Percentiles rank a stretch among this genome's conserved stretches.
Conservation (phyloP, 805 yeast species). For the Wickerhamiella cacticola region DNA sequence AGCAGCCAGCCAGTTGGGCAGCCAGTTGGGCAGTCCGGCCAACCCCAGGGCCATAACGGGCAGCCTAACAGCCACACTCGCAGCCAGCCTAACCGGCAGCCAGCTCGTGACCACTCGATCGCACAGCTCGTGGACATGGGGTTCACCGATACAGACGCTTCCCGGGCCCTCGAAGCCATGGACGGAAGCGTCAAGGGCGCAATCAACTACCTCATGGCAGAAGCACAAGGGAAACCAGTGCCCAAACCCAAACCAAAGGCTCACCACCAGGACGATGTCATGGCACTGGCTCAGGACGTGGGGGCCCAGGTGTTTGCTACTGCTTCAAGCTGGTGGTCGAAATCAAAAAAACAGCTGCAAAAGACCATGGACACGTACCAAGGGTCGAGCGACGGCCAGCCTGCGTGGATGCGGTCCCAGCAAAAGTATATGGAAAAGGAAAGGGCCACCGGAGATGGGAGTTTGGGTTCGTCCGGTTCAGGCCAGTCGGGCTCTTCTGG, state of each 20-base stretch:
- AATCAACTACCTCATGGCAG: conserved; percentile 51
- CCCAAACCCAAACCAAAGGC: conserved; percentile 21
- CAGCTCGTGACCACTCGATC: conserved; percentile 29
- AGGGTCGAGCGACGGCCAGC: conserved; percentile 33
- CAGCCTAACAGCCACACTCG: too few species aligned
- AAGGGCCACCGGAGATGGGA: too few species aligned
- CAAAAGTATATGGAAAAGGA: conserved; percentile 22
- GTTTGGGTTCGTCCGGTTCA: too few species aligned
- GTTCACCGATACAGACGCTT: conserved; percentile 49
- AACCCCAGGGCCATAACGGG: conserved; percentile 4
- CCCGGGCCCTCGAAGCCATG: conserved; percentile 41
- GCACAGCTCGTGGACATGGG: conserved; percentile 76
- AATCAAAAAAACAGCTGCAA: conserved; percentile 48
- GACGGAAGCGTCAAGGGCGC: conserved; percentile 55
- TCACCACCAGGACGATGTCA: conserved; percentile 29
- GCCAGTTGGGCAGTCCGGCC: too few species aligned
- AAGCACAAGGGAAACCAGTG: conserved; percentile 37
- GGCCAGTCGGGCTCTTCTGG: conserved; percentile 24
- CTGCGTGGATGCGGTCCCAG: conserved; percentile 68
- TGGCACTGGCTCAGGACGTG: conserved; percentile 38
- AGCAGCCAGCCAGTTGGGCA: too few species aligned
- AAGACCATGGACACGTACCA: conserved; percentile 48
- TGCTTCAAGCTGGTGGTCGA: conserved; percentile 47
- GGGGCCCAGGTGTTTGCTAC: conserved; percentile 45
- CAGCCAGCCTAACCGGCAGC: not conserved